phyloP scores from a whole-genome alignment of 2,329 filamentous ascomycete species.

The Calonectria ilicicola region DNA sequence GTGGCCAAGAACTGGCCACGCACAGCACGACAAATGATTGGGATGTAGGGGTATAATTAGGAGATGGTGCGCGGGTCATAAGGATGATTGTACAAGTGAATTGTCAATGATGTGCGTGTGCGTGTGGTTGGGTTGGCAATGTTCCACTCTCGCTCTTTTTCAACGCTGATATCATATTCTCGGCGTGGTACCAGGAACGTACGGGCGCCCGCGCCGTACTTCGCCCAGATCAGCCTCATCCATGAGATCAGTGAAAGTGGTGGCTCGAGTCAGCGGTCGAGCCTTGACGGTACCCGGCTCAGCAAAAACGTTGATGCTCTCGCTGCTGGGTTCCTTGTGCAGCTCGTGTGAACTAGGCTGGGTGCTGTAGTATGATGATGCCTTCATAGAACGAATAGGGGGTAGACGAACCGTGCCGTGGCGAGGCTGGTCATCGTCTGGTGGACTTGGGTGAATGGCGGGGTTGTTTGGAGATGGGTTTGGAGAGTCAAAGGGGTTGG shows the following conservation, averaged over 20 bases:
- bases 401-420: conserved; percentile 46
- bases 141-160: background rate
- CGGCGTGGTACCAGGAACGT: conserved; percentile 53
- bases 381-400: conserved; percentile 56
- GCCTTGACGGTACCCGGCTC: conserved; percentile 55
- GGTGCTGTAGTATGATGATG: conserved; percentile 39
- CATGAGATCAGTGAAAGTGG: conserved; percentile 68
- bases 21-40: conserved; percentile 11
- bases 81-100: background rate
- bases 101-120: background rate
- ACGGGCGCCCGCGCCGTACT: conserved; percentile 56
- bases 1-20: background rate
- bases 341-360: conserved; percentile 48
- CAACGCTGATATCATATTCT: conserved; percentile 39
- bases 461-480: conserved; percentile 38
- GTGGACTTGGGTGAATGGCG: conserved; percentile 38
- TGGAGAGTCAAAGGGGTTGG: conserved; percentile 52
- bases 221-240: conserved; percentile 58
- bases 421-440: conserved; percentile 41
- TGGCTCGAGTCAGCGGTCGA: conserved; percentile 48
- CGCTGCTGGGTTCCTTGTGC: conserved; percentile 57
- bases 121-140: background rate
- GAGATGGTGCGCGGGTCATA: background rate
- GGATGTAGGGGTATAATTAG: conserved; percentile 11
- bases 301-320: conserved; percentile 66